Percentiles rank a stretch among this genome's conserved stretches.
phyloP scores from a whole-genome alignment of 176 grass and related monocot species.

The Alopecurus myosuroides region DNA sequence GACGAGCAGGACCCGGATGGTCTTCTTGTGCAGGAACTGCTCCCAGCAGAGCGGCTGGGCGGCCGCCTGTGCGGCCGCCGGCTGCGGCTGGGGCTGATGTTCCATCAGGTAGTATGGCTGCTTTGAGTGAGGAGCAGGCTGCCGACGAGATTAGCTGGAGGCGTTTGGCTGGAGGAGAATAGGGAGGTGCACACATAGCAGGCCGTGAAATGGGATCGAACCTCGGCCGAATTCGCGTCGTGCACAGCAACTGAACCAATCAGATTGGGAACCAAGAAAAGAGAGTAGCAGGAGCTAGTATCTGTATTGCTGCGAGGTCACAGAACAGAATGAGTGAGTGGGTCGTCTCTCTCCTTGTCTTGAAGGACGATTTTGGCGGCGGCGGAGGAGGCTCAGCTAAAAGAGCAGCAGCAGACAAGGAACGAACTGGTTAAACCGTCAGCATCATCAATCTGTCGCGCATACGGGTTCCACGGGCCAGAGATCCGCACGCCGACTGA shows the following conservation, averaged over 20 bases:
- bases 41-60: neutral
- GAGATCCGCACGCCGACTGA: neutral
- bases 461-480: neutral
- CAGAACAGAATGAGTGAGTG: neutral
- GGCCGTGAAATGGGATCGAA: neutral
- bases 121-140: neutral
- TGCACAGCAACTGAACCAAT: neutral
- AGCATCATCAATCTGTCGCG: neutral
- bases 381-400: neutral
- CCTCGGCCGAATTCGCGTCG: too few relatives aligned
- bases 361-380: neutral
- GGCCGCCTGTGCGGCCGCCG: too few relatives aligned
- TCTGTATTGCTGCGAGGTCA: neutral
- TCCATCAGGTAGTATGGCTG: neutral
- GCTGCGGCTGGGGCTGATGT: neutral
- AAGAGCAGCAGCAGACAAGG: slow-evolving; percentile 4
- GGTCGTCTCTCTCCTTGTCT: neutral
- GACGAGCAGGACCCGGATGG: slow-evolving; percentile 2
- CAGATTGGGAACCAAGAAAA: neutral
- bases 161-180: neutral
- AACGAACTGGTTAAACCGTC: neutral
- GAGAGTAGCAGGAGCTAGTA: neutral
- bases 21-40: slow-evolving; percentile 2
- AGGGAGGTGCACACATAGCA: neutral
- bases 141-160: neutral